Evolutionary conservation across 1,284 basidiomycete genomes (phyloP).

Genomic region (Cerioporus squamosus): DNA sequence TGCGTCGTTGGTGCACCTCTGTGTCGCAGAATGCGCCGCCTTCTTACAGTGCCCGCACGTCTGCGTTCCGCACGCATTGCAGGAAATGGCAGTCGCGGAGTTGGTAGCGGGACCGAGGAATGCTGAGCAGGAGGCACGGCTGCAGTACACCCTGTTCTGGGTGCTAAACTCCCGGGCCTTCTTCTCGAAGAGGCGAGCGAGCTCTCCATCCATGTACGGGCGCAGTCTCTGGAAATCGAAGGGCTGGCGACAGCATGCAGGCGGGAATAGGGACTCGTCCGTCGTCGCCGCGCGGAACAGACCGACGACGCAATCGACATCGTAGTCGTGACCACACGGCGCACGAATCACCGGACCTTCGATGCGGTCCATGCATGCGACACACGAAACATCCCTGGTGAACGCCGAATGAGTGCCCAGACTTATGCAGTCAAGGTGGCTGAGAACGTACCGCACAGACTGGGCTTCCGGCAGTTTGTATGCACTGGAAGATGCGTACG

Average conservation of each 20-base stretch:
- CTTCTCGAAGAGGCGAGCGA: constrained; percentile 5
- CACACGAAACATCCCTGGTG: constrained; percentile 4
- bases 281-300: constrained; percentile 22
- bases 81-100: constrained; percentile 28
- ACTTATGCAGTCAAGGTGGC: no score
- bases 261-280: constrained; percentile 26
- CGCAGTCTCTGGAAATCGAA: constrained; percentile 12
- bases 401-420: neutral
- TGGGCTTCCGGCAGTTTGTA: no score
- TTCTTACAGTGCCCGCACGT: constrained; percentile 52
- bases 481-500: no score
- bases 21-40: constrained; percentile 33
- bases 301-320: constrained; percentile 14
- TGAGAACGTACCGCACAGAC: no score
- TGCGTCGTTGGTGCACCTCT: neutral
- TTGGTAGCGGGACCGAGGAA: constrained; percentile 52
- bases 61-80: constrained; percentile 38
- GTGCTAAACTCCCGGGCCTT: constrained; percentile 19
- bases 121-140: constrained; percentile 46
- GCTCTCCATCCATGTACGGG: constrained; percentile 2
- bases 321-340: constrained; percentile 23
- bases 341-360: neutral
- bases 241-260: constrained; percentile 18
- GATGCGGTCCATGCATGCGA: constrained; percentile 18
- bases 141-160: constrained; percentile 41